A percentile compares a stretch with the other conserved stretches of the same genome.
phyloP scores from a whole-genome alignment of 208 protist species.

The Leishmania lainsoni region DNA sequence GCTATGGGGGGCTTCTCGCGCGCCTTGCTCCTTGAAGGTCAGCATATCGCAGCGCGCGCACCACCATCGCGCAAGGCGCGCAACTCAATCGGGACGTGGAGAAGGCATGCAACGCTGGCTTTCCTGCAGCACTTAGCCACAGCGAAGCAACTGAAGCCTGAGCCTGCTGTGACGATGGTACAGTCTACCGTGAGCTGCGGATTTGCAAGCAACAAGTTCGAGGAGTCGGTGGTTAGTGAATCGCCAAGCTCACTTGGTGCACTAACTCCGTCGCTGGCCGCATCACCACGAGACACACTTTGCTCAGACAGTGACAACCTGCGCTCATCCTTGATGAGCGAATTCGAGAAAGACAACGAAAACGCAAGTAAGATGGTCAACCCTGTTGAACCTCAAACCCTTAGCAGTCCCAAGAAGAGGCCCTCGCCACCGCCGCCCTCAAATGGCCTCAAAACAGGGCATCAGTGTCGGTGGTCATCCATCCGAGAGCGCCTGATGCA shows the following conservation, averaged over 20 bases:
- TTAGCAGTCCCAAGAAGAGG: background rate
- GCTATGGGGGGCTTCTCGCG: background rate
- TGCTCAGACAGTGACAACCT: background rate
- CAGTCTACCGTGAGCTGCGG: no score
- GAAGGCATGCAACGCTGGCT: background rate
- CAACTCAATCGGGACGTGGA: background rate
- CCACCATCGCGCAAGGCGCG: background rate
- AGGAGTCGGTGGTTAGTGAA: background rate
- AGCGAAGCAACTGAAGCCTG: background rate
- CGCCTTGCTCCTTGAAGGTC: background rate
- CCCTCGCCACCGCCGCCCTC: background rate
- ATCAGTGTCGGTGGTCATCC: background rate
- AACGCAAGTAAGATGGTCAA: background rate
- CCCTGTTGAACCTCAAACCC: background rate
- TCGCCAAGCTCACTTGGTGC: background rate
- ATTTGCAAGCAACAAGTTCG: background rate
- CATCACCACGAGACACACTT: background rate
- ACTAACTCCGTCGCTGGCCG: background rate
- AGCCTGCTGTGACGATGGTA: background rate
- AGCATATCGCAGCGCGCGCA: background rate
- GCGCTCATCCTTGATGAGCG: background rate
- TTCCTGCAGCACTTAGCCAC: background rate
- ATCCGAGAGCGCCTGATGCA: slow-evolving; percentile 7
- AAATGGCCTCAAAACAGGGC: background rate
- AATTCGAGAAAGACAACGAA: background rate